A percentile compares a stretch with the other conserved stretches of the same genome.
These are phyloP conservation scores for Solanum lycopersicoides DNA, from an alignment of 257 asterid species.

Conservation along the genomic window DNA sequence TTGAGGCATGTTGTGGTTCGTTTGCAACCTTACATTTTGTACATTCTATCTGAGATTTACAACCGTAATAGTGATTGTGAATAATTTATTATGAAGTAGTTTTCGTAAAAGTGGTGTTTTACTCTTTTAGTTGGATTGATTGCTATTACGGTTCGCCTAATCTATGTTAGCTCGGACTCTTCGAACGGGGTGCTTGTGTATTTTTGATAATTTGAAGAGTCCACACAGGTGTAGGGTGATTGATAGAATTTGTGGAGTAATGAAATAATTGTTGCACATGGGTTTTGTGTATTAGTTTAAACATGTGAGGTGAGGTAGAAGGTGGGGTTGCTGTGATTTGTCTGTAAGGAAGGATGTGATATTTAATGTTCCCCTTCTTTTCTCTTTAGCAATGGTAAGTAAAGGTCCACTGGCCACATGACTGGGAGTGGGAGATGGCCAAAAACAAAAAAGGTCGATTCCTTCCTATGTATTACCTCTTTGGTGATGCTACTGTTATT, in stretches of 20 bases:
- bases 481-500: not conserved
- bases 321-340: not conserved
- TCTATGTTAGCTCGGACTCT: too few relatives aligned
- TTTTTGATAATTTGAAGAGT: too few relatives aligned
- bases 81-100: slow-evolving; percentile 22
- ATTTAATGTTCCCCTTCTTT: not conserved
- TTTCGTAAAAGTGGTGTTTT: not conserved
- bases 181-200: too few relatives aligned
- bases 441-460: not conserved
- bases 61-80: slow-evolving; percentile 21
- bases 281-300: not conserved
- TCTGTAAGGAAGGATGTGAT: not conserved
- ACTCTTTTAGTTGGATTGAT: not conserved
- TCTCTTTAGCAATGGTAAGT: not conserved
- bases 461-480: not conserved
- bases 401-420: not conserved
- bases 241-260: not conserved
- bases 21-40: slow-evolving; percentile 28
- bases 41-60: slow-evolving; percentile 25
- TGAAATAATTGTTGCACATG: slow-evolving; percentile 31
- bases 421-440: not conserved
- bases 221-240: too few relatives aligned
- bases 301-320: not conserved
- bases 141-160: not conserved
- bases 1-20: slow-evolving; percentile 26